These are phyloP conservation scores for Botryotinia calthae DNA, from an alignment of 2,329 filamentous ascomycete genomes.

Conservation along the genomic window DNA sequence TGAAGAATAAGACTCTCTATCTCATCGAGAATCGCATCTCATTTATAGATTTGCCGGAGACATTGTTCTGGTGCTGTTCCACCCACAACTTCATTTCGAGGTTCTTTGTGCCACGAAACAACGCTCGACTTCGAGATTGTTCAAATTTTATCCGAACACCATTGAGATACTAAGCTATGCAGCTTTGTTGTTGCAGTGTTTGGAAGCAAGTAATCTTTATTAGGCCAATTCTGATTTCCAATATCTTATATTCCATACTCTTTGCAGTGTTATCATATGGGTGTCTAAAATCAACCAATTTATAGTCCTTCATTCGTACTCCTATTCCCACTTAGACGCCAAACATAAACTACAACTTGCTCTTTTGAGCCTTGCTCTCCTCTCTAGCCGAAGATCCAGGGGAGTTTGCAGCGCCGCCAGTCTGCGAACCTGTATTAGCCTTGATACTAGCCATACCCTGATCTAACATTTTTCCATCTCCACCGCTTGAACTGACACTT, in stretches of 20 bases:
- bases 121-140: neutral
- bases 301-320: neutral
- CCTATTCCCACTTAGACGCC: neutral
- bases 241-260: neutral
- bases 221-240: neutral
- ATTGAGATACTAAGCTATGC: neutral
- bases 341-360: constrained; percentile 17
- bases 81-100: neutral
- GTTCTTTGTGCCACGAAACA: neutral
- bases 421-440: constrained; percentile 10
- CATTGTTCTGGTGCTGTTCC: neutral
- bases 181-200: neutral
- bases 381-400: constrained; percentile 12
- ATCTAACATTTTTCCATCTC: constrained; percentile 19
- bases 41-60: neutral
- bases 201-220: neutral
- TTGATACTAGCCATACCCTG: constrained; percentile 18
- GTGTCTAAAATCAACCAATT: neutral
- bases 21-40: too few relatives aligned
- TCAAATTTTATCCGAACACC: neutral
- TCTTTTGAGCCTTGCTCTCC: constrained; percentile 18
- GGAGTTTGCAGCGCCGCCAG: constrained; percentile 10
- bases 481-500: constrained; percentile 32
- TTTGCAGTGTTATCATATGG: neutral
- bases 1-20: neutral